Evolutionary conservation across 768 basidiomycete species (phyloP), one percentile per base, ranked within the genome.

Genomic region (Scleroderma bovista): DNA sequence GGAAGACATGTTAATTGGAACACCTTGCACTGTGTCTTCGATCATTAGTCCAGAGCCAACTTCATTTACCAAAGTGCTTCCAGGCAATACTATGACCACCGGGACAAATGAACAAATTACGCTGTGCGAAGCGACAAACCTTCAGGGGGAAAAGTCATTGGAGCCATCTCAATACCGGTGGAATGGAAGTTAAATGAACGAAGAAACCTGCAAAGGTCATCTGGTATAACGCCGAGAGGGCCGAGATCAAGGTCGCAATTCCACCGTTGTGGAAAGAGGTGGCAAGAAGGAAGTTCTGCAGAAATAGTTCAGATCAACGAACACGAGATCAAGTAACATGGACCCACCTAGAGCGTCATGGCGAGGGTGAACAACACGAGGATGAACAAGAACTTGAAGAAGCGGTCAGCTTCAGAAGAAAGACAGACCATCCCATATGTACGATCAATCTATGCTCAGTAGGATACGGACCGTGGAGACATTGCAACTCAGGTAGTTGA

Each of bases 351-450:
- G 37, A 95, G 77, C 0, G 92, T 92, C 81, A 93, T 89, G 32
- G 77, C 83, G 17, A 96, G 73, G 0, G 85, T 84, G 63, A 84
- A 96, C 19, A 95, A 72, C 17, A 92, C 84, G 16, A 97, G 75
- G 53, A 96, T 87, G 60, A 97, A 80, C 19, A 96, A 72, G 70
- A 89, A 98, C 61, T 96, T 98, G 84, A 96, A 98, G 75, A 86
- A 97, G 62, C 86, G 76, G 0, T 83, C 78, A 2, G 92, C 83
- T 38, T 87, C 78, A 4, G 75, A 75, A 2, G 88, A 78, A 4
- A 97, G 78, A 12, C 94, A 93, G 3, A 91, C 91, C 94, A 97
- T 93, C 89, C 90, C 92, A 58, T 92, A 93, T n/a, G 84, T 85
- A 46, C 86, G 87, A 51, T 10, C 38, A 26, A 44, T n/a, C 12